Base-by-base conservation (phyloP, 257 asterid genomes). In the Rehmannia glutinosa region DNA sequence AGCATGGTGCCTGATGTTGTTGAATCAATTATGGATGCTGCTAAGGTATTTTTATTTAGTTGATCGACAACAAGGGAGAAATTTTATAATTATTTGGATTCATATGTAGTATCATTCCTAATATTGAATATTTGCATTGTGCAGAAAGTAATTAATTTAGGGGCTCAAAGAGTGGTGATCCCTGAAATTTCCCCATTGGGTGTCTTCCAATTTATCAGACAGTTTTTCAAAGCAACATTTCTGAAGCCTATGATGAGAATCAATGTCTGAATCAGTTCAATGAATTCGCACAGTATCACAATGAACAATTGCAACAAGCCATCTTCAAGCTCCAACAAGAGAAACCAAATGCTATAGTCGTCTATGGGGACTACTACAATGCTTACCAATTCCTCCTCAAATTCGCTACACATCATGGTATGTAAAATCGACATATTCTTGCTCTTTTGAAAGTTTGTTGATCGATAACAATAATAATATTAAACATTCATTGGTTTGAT, bases 301-400 rank as follows among this genome's bases (percentile, higher is more conserved):
- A 72, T 23, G 24, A 33, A 12, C 42, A 64, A 3, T 24, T 64
- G 42, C 59, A 64, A 25, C 42, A 6, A 42, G 72, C 35, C 45
- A 13, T 71, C 5, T 0, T 13, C 1, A 47, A 64, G 43, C 62
- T 64, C 4, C 21, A 33, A 24, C 35, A 54, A 64, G 59, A 64
- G 12, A 30, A 52, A 3, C 66, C 67, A 15, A 72, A 64, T 43
- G 55, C 24, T 5, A 43, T 38, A 5, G 42, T 62, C 8, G 68
- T 69, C 3, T 75, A 75, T 21, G 76, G 66, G 0, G 76, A 75
- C 32, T 70, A 70, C 27, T 75, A 70, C 70, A 47, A 64, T 0
- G 73, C 76, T n/a, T 55, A 54, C 17, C 17, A 61, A 1, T 24
- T 7, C 21, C 59, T 69, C 8, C 64, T 62, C 36, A 20, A 13